Conservation (phyloP, 108 stramenopile genomes). For the Bacterosira constricta region DNA sequence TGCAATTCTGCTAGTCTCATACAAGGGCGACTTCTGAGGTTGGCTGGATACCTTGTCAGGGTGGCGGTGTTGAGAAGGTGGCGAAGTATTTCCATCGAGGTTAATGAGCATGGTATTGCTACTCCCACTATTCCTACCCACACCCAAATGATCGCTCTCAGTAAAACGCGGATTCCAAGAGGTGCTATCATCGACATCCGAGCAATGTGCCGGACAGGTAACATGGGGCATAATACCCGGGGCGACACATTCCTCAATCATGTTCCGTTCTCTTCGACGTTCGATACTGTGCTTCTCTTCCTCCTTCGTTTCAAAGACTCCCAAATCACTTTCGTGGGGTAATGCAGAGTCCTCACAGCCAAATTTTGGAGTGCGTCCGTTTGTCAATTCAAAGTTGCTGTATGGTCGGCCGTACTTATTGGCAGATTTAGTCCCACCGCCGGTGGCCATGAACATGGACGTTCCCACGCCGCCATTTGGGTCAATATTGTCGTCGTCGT, state of each 20-base stretch:
- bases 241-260: conserved; percentile 70
- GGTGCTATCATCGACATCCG: conserved; percentile 79
- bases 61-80: no score
- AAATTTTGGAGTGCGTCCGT: conserved; percentile 80
- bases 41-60: not conserved
- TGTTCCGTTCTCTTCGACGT: conserved; percentile 60
- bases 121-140: conserved; percentile 13
- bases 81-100: conserved; percentile 23
- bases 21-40: conserved; percentile 25
- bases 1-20: conserved; percentile 45
- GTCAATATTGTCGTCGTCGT: conserved; percentile 38
- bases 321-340: conserved; percentile 80
- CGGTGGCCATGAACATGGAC: conserved; percentile 34
- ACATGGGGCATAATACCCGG: conserved; percentile 80
- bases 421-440: conserved; percentile 48
- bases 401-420: conserved; percentile 73
- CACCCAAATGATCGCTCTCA: conserved; percentile 19
- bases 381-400: conserved; percentile 80
- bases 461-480: conserved; percentile 29
- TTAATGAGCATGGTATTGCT: conserved; percentile 43
- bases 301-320: conserved; percentile 81
- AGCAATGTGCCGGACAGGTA: conserved; percentile 80
- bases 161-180: conserved; percentile 74
- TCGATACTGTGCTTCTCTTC: conserved; percentile 72
- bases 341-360: conserved; percentile 81